Evolutionary conservation across 306 rosid species (phyloP).

Genomic region (Albizia julibrissin): DNA sequence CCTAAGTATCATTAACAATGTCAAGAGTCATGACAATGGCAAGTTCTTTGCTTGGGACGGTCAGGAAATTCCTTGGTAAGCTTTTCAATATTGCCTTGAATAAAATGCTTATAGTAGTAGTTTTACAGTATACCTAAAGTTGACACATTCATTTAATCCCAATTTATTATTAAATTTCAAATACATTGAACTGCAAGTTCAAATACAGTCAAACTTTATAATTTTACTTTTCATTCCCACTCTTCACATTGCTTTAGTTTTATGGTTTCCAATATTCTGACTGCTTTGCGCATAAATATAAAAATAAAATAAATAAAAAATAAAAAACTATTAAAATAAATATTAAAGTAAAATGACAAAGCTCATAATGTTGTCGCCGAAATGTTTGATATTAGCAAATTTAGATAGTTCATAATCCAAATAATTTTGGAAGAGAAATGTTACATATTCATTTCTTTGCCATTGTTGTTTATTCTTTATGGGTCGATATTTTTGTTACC

Average conservation of each 20-base stretch:
- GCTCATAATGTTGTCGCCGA: too few species aligned
- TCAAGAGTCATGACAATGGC: slow-evolving; percentile 76
- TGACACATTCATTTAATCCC: not conserved
- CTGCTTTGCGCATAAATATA: not conserved
- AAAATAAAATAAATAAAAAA: too few species aligned
- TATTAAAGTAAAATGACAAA: too few species aligned
- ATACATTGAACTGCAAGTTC: not conserved
- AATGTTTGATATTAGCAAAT: too few species aligned
- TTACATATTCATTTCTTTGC: too few species aligned
- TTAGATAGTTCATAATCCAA: too few species aligned
- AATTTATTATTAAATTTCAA: not conserved
- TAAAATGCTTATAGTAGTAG: not conserved
- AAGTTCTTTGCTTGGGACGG: slow-evolving; percentile 97
- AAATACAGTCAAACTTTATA: not conserved
- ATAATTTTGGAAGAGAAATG: too few species aligned
- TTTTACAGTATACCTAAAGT: not conserved
- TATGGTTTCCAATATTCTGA: too few species aligned
- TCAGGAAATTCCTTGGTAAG: slow-evolving; percentile 94
- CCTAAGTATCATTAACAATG: slow-evolving; percentile 60
- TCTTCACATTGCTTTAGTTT: not conserved
- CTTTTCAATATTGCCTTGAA: not conserved
- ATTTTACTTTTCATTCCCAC: not conserved
- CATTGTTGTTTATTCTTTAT: too few species aligned
- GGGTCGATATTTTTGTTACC: too few species aligned
- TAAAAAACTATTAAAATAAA: too few species aligned